Base-by-base conservation (phyloP, 2,329 filamentous ascomycete species). In the Arthrobotrys musiformis region DNA sequence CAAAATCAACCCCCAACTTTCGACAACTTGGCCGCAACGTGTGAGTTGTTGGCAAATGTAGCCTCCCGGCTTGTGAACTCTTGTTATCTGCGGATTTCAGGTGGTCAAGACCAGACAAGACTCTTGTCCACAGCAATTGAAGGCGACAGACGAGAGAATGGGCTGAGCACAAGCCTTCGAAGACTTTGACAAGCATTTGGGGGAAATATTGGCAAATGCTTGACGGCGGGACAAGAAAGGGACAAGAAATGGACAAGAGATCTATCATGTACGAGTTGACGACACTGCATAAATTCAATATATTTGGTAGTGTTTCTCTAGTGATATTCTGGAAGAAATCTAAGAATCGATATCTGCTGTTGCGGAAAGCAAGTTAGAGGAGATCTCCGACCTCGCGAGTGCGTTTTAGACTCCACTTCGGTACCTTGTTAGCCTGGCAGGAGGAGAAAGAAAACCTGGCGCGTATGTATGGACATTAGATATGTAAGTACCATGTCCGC, bases 211-310 rank as follows among this genome's bases (percentile, higher is more conserved):
- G 73, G 73, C 73, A 44, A 66, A 77, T 54, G 66, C 73, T 77
- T 77, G 60, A 70, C 22, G 72, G 50, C 70, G 70, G 70, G 70
- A 76, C 70, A 69, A 76, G 70, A 68, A 40, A 66, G 70, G 70
- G 70, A 76, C 70, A 69, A 76, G 70, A 68, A 40, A 66, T 58
- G 33, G 56, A 76, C 64, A 76, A 69, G 68, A 44, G 58, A 72
- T 44, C 33, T 60, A 22, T 30, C 22, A 37, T 26, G 28, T 26
- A 33, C 3, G 48, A 46, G 24, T 52, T 58, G 44, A 70, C 67
- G 67, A 48, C 42, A 44, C 26, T 37, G 48, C 28, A 50, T 40
- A 30, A 66, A 56, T 28, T 56, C 28, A 11, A 63, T 52, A 54
- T 28, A 40, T 30, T 35, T 28, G 22, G 26, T 22, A 19, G 26